Conservation (phyloP, 1,284 basidiomycete genomes). For the Moniliophthora roreri region DNA sequence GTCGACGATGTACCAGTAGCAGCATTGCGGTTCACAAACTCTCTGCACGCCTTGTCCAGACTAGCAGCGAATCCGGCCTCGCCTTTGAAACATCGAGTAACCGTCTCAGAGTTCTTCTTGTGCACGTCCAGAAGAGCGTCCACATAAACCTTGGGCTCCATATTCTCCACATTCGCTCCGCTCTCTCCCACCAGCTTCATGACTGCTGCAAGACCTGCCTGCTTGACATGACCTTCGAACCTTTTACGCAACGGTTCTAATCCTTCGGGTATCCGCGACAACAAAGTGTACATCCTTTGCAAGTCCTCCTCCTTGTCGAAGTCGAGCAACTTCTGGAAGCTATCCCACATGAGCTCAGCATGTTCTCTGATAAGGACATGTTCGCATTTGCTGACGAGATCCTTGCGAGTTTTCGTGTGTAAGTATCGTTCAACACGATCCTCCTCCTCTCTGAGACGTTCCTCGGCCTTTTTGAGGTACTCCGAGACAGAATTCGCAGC, state of each 20-base stretch:
- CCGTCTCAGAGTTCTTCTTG: slow-evolving; percentile 89
- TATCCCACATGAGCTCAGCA: slow-evolving; percentile 87
- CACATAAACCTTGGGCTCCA: slow-evolving; percentile 92
- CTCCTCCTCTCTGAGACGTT: slow-evolving; percentile 91
- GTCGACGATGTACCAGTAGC: slow-evolving; percentile 82
- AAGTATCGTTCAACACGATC: slow-evolving; percentile 95
- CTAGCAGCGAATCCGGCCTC: slow-evolving; percentile 96
- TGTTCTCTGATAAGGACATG: slow-evolving; percentile 91
- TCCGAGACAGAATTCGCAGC: slow-evolving; percentile 91
- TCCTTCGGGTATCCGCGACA: slow-evolving; percentile 88
- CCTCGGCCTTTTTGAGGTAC: slow-evolving; percentile 96
- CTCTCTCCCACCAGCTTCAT: slow-evolving; percentile 79
- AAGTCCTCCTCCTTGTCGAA: slow-evolving; percentile 94
- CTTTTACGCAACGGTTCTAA: slow-evolving; percentile 90
- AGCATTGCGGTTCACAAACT: slow-evolving; percentile 95
- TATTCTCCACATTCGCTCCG: slow-evolving; percentile 58
- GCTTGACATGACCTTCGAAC: slow-evolving; percentile 96
- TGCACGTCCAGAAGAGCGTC: slow-evolving; percentile 92
- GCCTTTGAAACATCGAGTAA: slow-evolving; percentile 87
- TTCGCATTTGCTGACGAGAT: slow-evolving; percentile 90
- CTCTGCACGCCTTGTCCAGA: slow-evolving; percentile 94
- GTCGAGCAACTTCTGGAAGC: slow-evolving; percentile 91
- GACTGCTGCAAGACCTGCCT: slow-evolving; percentile 82
- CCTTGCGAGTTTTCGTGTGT: slow-evolving; percentile 84
- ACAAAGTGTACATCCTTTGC: slow-evolving; percentile 91